Evolutionary conservation across 2,329 filamentous ascomycete species (phyloP).

Genomic region (Colletotrichum phormii): DNA sequence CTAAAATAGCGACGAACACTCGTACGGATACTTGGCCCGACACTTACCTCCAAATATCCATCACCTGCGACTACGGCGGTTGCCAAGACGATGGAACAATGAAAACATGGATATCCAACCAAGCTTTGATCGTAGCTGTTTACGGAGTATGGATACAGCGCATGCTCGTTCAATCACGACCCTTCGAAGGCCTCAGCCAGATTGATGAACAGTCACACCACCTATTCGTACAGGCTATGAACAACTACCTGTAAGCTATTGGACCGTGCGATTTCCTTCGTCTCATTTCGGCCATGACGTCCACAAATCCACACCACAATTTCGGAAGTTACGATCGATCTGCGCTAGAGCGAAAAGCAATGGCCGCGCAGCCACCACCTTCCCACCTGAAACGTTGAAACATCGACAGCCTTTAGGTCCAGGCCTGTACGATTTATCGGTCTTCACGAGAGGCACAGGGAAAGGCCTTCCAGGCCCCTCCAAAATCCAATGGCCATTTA

Average conservation of each 20-base stretch:
- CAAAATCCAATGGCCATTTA: neutral
- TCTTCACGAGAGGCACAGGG: slow-evolving; percentile 18
- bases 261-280: neutral
- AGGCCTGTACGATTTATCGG: slow-evolving; percentile 13
- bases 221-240: neutral
- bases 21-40: neutral
- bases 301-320: slow-evolving; percentile 31
- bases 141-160: neutral
- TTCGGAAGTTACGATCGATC: slow-evolving; percentile 37
- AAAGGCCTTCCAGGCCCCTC: neutral
- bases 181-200: neutral
- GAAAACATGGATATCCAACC: slow-evolving; percentile 10
- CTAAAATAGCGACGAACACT: neutral
- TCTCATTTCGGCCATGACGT: slow-evolving; percentile 36
- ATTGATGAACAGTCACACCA: neutral
- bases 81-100: slow-evolving; percentile 16
- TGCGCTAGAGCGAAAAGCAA: slow-evolving; percentile 30
- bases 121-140: slow-evolving; percentile 8
- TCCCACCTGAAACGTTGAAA: slow-evolving; percentile 36
- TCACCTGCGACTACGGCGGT: neutral
- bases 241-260: neutral
- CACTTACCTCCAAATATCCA: neutral
- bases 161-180: slow-evolving; percentile 4
- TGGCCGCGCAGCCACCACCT: slow-evolving; percentile 24
- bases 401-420: slow-evolving; percentile 31